phyloP scores from a whole-genome alignment of 2,329 filamentous ascomycete species.

The Penicillium sp. region DNA sequence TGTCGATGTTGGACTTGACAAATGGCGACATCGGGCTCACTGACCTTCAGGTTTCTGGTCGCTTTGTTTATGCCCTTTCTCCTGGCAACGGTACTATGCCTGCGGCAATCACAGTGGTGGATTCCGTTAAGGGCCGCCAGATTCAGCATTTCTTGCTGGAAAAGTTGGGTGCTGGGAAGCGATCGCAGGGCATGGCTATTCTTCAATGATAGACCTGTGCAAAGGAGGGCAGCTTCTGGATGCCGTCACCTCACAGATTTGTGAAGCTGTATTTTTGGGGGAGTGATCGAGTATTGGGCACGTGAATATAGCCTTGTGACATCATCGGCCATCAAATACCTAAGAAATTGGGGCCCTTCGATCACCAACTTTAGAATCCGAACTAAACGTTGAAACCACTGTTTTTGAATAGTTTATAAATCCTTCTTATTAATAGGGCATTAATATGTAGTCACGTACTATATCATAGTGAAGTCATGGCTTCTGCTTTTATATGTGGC shows the following conservation, averaged over 20 bases:
- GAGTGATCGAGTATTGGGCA: background rate
- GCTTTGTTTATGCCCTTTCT: conserved; percentile 58
- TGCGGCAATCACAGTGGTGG: conserved; percentile 42
- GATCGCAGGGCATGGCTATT: conserved; percentile 38
- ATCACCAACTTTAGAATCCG: too few species aligned
- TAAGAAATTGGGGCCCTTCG: too few species aligned
- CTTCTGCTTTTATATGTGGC: too few species aligned
- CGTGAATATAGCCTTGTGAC: background rate
- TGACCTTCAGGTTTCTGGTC: conserved; percentile 54
- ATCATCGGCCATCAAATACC: background rate
- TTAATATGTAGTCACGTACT: too few species aligned
- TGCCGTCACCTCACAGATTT: background rate
- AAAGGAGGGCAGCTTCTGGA: background rate
- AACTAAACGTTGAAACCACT: too few species aligned
- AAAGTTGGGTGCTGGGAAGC: conserved; percentile 26
- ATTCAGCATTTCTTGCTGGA: conserved; percentile 40
- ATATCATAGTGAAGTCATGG: too few species aligned
- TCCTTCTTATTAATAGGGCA: too few species aligned
- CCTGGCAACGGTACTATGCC: conserved; percentile 50
- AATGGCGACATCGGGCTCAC: conserved; percentile 56
- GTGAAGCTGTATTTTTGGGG: background rate
- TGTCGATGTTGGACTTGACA: conserved; percentile 45
- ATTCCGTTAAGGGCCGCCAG: conserved; percentile 36
- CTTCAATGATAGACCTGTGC: background rate
- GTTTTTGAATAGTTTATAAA: too few species aligned